Evolutionary conservation across 345 rosid genomes (phyloP), one percentile per base, ranked within the genome.

Genomic region (Pseudoturritis turrita): DNA sequence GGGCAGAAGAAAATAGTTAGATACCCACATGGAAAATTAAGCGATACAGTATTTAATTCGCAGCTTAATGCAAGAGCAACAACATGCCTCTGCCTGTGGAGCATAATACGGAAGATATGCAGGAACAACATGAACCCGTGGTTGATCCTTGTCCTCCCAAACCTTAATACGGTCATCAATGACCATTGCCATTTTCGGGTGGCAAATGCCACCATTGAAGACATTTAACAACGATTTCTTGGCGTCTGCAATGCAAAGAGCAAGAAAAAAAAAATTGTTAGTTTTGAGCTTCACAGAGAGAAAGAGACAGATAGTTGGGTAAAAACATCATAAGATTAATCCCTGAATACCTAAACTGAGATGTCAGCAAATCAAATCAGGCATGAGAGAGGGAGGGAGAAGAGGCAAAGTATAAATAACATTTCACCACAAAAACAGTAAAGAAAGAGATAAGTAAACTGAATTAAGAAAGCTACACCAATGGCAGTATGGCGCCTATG

Each of bases 131-230:
- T 95, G 99, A 73, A 95, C 99, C 65, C 96, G 85, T 28, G 94
- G 89, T 80, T 96, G 99, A 82, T 96, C 99, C 87, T 84, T 88
- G 66, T 96, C 97, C 81, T 96, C 99, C 99, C 96, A 96, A 61
- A 92, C 98, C 84, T 90, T 96, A 49, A 81, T 76, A 52, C 99
- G 96, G 68, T 92, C 98, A 87, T 96, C 99, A 78, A 96, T 88
- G 73, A 96, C 94, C 97, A 96, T 87, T 56, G 99, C 99, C 99
- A 96, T 88, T 81, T 88, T 92, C 31, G 98, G 99, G 81, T 96
- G 97, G 83, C 97, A 92, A 11, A 79, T 74, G 37, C 98, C 94
- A 77, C 88, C 91, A 74, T 74, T 89, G 78, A 96, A 96, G 51
- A 96, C 98, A 76, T 79, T 90, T 63, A 86, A 80, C 78, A 96